These are phyloP conservation scores for Debaryomyces hansenii DNA, from an alignment of 805 yeast genomes.

Conservation along the genomic window DNA sequence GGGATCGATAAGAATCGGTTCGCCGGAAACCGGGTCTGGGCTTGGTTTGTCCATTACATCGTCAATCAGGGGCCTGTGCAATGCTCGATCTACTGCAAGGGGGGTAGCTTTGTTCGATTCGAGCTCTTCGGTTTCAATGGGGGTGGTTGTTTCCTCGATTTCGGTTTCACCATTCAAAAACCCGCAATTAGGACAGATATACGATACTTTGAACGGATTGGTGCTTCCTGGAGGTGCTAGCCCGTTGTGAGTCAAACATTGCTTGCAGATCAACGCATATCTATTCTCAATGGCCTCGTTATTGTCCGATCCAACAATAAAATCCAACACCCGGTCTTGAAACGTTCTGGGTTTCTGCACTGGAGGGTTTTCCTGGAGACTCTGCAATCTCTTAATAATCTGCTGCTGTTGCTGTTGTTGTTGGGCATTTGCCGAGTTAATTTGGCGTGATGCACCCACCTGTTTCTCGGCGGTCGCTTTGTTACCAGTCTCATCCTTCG, in stretches of 20 bases:
- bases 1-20: too few species aligned
- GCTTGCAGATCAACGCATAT: constrained; percentile 68
- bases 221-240: constrained; percentile 69
- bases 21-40: too few species aligned
- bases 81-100: too few species aligned
- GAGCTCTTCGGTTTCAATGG: too few species aligned
- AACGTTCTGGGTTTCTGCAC: constrained; percentile 18
- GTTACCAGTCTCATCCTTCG: neutral
- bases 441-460: neutral
- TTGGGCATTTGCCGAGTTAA: neutral
- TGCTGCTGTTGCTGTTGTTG: neutral
- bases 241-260: constrained; percentile 75
- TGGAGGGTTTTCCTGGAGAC: neutral
- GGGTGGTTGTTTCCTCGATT: neutral
- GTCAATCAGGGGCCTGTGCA: too few species aligned
- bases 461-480: neutral
- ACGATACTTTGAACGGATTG: constrained; percentile 50
- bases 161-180: constrained; percentile 28
- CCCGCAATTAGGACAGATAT: constrained; percentile 69
- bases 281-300: constrained; percentile 63
- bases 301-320: constrained; percentile 52
- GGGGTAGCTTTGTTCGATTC: too few species aligned
- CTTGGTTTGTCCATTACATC: too few species aligned
- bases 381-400: neutral
- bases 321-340: constrained; percentile 39